These are phyloP conservation scores for Solanum hybrid DNA, from an alignment of 305 asterid genomes.

Conservation along the genomic window DNA sequence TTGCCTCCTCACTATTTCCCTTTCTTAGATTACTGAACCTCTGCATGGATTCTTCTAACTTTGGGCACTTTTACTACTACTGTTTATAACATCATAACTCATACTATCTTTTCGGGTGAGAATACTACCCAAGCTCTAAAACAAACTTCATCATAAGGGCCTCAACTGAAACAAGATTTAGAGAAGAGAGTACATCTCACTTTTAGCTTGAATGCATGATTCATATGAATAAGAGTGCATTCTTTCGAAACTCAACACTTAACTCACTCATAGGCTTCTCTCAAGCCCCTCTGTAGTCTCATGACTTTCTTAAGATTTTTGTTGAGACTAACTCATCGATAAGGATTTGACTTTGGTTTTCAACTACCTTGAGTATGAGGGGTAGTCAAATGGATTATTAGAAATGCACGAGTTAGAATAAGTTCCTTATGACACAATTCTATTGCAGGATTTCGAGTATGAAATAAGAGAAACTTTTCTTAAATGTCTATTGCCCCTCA, in stretches of 20 bases:
- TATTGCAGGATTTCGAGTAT: neutral
- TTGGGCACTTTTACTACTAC: neutral
- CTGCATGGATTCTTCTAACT: neutral
- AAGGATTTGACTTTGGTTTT: neutral
- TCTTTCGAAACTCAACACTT: neutral
- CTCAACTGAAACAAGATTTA: neutral
- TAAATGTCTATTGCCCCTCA: neutral
- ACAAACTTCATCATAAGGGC: neutral
- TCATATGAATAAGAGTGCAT: neutral
- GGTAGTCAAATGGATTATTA: neutral
- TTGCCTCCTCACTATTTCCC: neutral
- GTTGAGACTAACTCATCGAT: neutral
- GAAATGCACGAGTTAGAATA: neutral
- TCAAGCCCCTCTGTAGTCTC: neutral
- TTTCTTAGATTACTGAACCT: neutral
- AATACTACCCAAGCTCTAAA: neutral
- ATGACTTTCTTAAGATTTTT: neutral
- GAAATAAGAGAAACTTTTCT: neutral
- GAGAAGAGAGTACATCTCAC: neutral
- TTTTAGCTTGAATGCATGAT: neutral
- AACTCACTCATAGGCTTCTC: neutral
- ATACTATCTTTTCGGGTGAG: neutral
- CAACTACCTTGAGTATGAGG: neutral
- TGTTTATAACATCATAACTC: neutral
- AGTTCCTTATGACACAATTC: neutral